Evolutionary conservation across 225 moss, liverwort and hornwort genomes (phyloP).

Genomic region (Sphagnum contortum): DNA sequence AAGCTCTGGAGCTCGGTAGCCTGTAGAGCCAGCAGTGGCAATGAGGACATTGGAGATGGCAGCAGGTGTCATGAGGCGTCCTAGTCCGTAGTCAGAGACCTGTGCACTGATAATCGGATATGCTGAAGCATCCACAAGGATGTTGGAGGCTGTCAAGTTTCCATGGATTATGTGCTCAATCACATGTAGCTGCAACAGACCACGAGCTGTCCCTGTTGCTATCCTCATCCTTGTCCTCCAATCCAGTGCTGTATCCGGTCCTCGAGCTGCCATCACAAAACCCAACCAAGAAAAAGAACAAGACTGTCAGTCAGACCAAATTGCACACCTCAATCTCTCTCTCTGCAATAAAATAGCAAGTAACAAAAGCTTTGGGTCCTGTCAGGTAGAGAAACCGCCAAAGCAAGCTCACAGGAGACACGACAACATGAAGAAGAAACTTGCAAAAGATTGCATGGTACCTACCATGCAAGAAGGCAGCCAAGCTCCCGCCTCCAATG

Average conservation of each 20-base stretch:
- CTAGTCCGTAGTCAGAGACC: slow-evolving; percentile 78
- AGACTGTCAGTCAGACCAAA: too few relatives aligned
- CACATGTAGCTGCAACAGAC: slow-evolving; percentile 57
- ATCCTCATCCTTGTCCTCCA: slow-evolving; percentile 76
- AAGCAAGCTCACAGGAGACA: too few relatives aligned
- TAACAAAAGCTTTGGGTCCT: too few relatives aligned
- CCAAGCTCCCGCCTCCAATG: slow-evolving; percentile 81
- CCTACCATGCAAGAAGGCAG: slow-evolving; percentile 76
- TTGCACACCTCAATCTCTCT: too few relatives aligned
- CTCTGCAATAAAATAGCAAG: too few relatives aligned
- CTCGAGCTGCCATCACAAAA: slow-evolving; percentile 13
- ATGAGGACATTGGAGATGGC: slow-evolving; percentile 73
- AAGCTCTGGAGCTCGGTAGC: slow-evolving; percentile 84
- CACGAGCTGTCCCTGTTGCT: slow-evolving; percentile 62
- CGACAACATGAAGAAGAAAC: too few relatives aligned
- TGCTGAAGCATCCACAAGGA: slow-evolving; percentile 56
- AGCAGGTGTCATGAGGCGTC: slow-evolving; percentile 84
- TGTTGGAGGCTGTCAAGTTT: slow-evolving; percentile 78
- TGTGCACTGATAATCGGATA: slow-evolving; percentile 49
- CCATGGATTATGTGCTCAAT: slow-evolving; percentile 70
- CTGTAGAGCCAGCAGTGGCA: slow-evolving; percentile 62
- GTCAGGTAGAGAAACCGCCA: too few relatives aligned
- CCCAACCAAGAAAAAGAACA: too few relatives aligned
- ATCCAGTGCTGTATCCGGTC: slow-evolving; percentile 43
- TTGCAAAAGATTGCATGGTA: too few relatives aligned